Conservation (phyloP, 768 basidiomycete genomes). For the Lactarius tabidus region DNA sequence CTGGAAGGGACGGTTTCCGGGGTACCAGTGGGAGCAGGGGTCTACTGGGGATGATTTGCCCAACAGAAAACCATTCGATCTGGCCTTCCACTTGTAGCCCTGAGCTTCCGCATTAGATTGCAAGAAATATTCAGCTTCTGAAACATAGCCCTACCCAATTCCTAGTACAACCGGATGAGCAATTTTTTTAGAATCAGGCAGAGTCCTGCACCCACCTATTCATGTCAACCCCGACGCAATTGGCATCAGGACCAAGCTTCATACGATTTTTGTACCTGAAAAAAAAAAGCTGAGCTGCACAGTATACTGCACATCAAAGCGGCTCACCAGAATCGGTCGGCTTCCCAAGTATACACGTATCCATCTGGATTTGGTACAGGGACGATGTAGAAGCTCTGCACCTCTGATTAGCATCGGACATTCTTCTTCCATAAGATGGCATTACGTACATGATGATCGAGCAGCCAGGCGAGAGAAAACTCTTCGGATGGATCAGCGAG, state of each 20-base stretch:
- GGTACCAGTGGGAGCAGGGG: conserved; percentile 74
- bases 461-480: conserved; percentile 45
- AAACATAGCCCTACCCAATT: conserved; percentile 2
- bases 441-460: conserved; percentile 45
- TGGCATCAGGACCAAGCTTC: conserved; percentile 41
- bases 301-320: neutral
- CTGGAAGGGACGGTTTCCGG: conserved; percentile 70
- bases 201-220: conserved; percentile 46
- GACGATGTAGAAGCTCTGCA: conserved; percentile 61
- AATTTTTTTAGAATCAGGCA: neutral
- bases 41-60: conserved; percentile 33
- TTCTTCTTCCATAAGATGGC: neutral
- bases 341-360: conserved; percentile 69
- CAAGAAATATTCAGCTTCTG: neutral
- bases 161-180: neutral
- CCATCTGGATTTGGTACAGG: conserved; percentile 69
- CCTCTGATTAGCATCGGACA: neutral
- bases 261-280: conserved; percentile 69
- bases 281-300: neutral
- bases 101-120: conserved; percentile 27
- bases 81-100: conserved; percentile 69
- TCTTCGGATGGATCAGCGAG: conserved; percentile 46
- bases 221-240: conserved; percentile 73
- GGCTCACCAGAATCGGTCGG: conserved; percentile 58
- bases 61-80: conserved; percentile 10